Conservation (phyloP, 306 rosid genomes). For the Cicer chorassanicum region DNA sequence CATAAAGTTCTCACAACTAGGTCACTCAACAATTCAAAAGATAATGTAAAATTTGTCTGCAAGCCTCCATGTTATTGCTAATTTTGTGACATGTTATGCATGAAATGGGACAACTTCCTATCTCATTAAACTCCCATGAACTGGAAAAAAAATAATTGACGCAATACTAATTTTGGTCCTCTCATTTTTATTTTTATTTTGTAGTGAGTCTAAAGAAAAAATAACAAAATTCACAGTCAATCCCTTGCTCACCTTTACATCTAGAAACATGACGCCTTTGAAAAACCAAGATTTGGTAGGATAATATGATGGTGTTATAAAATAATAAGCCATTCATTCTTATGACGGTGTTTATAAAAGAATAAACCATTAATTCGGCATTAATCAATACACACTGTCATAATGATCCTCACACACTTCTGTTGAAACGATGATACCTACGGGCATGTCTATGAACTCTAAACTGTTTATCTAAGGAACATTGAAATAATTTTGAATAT, state of each 20-base stretch:
- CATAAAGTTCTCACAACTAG: background rate
- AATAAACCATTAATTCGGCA: constrained; percentile 20
- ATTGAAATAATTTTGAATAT: constrained; percentile 39
- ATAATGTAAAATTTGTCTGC: background rate
- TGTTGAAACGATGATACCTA: constrained; percentile 4
- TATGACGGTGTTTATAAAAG: background rate
- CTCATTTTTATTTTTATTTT: background rate
- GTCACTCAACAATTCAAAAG: background rate
- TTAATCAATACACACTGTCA: constrained; percentile 15
- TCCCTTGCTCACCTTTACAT: background rate
- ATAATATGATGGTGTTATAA: background rate
- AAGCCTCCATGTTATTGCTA: background rate
- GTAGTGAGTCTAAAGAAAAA: background rate
- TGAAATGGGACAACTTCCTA: background rate
- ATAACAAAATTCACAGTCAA: background rate
- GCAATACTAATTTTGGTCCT: background rate
- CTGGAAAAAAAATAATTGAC: background rate
- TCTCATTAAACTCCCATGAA: constrained; percentile 4
- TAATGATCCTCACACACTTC: constrained; percentile 1
- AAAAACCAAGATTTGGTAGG: constrained; percentile 15
- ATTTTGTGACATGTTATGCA: background rate
- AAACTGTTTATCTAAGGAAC: constrained; percentile 24
- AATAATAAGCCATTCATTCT: constrained; percentile 19
- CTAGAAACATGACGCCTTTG: background rate
- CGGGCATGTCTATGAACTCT: constrained; percentile 5